Conservation (phyloP, 2,329 filamentous ascomycete species). For the Diaporthe sp. region DNA sequence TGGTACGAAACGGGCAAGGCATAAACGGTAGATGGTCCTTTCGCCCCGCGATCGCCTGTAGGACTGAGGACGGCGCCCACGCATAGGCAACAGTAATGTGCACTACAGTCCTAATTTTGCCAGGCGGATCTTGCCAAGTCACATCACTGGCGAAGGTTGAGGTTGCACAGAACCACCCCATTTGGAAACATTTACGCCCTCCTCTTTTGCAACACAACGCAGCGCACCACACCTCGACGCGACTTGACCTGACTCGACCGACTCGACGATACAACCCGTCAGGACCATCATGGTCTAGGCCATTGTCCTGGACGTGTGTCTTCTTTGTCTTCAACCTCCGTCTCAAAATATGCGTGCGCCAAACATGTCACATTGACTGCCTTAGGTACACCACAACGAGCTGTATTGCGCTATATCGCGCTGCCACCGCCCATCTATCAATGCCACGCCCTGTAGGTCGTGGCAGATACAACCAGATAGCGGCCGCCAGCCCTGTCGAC, state of each 20-base stretch:
- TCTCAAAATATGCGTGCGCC: background rate
- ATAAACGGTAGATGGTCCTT: slow-evolving; percentile 10
- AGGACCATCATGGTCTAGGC: too few relatives aligned
- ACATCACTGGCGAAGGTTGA: background rate
- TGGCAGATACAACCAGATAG: background rate
- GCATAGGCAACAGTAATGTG: background rate
- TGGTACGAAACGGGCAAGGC: slow-evolving; percentile 7
- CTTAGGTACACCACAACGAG: too few relatives aligned
- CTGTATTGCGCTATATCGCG: background rate
- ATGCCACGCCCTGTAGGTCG: background rate
- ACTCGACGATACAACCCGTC: too few relatives aligned
- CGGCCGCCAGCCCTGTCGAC: slow-evolving; percentile 5
- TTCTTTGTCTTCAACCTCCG: background rate
- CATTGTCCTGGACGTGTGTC: background rate
- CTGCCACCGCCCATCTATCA: background rate
- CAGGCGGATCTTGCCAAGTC: slow-evolving; percentile 16
- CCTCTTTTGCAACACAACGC: background rate
- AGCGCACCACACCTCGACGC: background rate
- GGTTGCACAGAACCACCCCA: slow-evolving; percentile 20
- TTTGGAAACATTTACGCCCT: slow-evolving; percentile 14
- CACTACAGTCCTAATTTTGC: slow-evolving; percentile 8
- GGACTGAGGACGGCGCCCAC: background rate
- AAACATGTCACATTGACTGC: background rate
- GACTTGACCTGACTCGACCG: slow-evolving; percentile 4
- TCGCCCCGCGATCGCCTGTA: background rate